Base-by-base conservation (phyloP, 495 filamentous ascomycete genomes). In the Penicillium silybi region DNA sequence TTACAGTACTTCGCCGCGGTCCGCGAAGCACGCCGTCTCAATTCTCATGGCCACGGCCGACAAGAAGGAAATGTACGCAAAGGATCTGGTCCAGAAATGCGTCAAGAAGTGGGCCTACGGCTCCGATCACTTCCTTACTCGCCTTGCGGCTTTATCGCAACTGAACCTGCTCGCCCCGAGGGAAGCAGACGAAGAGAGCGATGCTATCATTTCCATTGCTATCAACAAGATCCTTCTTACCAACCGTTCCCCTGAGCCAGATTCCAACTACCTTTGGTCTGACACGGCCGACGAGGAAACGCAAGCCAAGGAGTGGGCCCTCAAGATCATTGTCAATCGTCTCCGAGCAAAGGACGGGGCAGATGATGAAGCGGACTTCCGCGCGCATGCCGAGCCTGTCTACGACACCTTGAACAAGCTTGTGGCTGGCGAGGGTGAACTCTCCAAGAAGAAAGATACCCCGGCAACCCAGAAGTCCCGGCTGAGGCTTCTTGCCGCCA, bases 21-120 rank as follows among this genome's bases (percentile, higher is more conserved):
- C 88, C 15, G 90, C 92, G 8, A 99, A 97, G 67, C 86, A 97
- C 70, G 95, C 93, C 0, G 85, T 97, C 32, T 88, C 88, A 22
- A 89, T 97, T 61, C 74, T 97, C 46, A 85, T 95, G 74, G 84
- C 87, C 19, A 84, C 84, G 13, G 80, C 87, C 23, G 87, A 93
- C 29, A 83, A 85, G 32, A 92, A 89, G 61, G 89, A 93, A 55
- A 83, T 91, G 81, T 87, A 90, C 52, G 88, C 89, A 2, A 88
- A 87, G 41, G 92, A 96, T 59, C 73, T 99, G 3, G 65, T 95
- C 2, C 77, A 84, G 40, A 85, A 86, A 53, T 86, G 84, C 48
- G 77, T 87, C 29, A 83, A 86, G 52, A 81, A 83, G 37, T 97
- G 90, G 80, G 76, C 76, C 6, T 96, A 89, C 56, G 90, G 85